A percentile compares a stretch with the other conserved stretches of the same genome.
phyloP scores from a whole-genome alignment of 2,329 filamentous ascomycete species.

The Aspergillus fructus region DNA sequence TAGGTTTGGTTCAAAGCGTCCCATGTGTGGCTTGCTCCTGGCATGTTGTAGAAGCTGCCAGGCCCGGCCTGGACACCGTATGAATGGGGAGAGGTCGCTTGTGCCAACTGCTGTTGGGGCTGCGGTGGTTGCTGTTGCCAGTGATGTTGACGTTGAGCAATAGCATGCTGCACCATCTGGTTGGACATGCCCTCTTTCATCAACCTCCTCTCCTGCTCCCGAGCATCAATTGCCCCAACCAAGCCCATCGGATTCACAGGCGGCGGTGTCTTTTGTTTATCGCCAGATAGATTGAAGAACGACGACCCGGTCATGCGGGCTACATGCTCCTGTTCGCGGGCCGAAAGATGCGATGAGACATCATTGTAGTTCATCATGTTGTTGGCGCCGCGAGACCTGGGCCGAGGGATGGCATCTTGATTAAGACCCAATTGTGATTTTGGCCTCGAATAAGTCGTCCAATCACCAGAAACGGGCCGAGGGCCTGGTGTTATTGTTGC shows the following conservation, averaged over 20 bases:
- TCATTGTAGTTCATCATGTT: slow-evolving; percentile 52
- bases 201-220: slow-evolving; percentile 74
- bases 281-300: slow-evolving; percentile 64
- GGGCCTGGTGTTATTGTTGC: slow-evolving; percentile 40
- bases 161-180: slow-evolving; percentile 71
- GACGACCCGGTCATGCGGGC: slow-evolving; percentile 77
- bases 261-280: slow-evolving; percentile 52
- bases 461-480: slow-evolving; percentile 40
- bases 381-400: slow-evolving; percentile 59
- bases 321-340: slow-evolving; percentile 85
- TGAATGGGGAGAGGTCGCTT: slow-evolving; percentile 11
- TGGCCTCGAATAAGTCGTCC: slow-evolving; percentile 33
- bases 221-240: slow-evolving; percentile 74
- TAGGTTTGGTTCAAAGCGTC: slow-evolving; percentile 35
- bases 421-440: slow-evolving; percentile 33
- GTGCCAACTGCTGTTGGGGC: slow-evolving; percentile 36
- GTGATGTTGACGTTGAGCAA: slow-evolving; percentile 65
- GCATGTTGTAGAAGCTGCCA: slow-evolving; percentile 34
- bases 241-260: slow-evolving; percentile 58
- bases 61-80: slow-evolving; percentile 18
- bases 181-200: slow-evolving; percentile 69
- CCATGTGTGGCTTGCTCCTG: slow-evolving; percentile 37
- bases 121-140: slow-evolving; percentile 36
- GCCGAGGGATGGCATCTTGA: slow-evolving; percentile 26
- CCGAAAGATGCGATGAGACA: slow-evolving; percentile 66